Evolutionary conservation across 2,329 filamentous ascomycete species (phyloP).

Genomic region (Teratosphaeria pseudoeucalypti): DNA sequence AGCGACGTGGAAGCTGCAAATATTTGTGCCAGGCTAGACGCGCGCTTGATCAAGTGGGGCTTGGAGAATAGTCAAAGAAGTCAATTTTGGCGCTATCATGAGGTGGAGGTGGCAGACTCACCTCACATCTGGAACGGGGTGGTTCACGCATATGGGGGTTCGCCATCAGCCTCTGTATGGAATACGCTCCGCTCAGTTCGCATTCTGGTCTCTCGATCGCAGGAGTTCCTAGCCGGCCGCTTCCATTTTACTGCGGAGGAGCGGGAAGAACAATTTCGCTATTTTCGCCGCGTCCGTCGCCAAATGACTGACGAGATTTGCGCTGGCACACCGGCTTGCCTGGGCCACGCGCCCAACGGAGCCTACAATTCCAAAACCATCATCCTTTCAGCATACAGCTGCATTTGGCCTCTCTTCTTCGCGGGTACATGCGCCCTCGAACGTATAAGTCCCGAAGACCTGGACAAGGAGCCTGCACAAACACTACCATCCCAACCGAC

Average conservation of each 20-base stretch:
- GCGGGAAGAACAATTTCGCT: conserved; percentile 11
- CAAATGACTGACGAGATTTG: conserved; percentile 25
- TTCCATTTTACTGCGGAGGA: conserved; percentile 8
- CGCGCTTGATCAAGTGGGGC: conserved; percentile 19
- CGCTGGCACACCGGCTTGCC: conserved; percentile 13
- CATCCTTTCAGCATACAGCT: conserved; percentile 19
- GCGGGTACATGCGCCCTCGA: conserved; percentile 23
- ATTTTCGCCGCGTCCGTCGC: conserved; percentile 18
- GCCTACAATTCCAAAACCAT: conserved; percentile 15
- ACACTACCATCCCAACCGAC: not conserved
- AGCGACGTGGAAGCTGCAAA: conserved; percentile 14
- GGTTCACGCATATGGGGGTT: conserved; percentile 15
- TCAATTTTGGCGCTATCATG: conserved; percentile 17
- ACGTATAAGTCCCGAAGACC: conserved; percentile 11
- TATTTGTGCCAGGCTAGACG: conserved; percentile 14
- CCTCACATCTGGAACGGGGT: conserved; percentile 23
- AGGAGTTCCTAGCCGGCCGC: conserved; percentile 16
- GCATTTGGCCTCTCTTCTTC: conserved; percentile 26
- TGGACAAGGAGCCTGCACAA: not conserved
- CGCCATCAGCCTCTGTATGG: conserved; percentile 15
- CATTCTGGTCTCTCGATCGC: conserved; percentile 21
- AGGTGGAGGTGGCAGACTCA: conserved; percentile 17
- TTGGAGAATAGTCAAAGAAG: conserved; percentile 10
- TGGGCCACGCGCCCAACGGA: conserved; percentile 17
- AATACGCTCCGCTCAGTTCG: conserved; percentile 19